Evolutionary conservation across 305 asterid genomes (phyloP).

Genomic region (Andrographis paniculata): DNA sequence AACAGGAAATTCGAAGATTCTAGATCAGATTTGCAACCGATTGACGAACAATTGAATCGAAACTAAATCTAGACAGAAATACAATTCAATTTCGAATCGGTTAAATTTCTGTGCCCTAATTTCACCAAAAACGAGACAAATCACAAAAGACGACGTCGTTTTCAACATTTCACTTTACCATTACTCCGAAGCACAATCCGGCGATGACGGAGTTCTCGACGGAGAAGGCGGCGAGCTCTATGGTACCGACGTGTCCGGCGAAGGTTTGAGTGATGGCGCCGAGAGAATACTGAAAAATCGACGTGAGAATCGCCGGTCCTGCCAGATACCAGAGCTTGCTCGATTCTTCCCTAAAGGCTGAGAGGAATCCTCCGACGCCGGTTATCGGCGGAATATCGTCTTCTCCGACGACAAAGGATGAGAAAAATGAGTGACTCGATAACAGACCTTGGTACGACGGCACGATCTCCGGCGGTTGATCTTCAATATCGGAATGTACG

Average conservation of each 20-base stretch:
- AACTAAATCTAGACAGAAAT: too few species aligned
- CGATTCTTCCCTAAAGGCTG: constrained; percentile 27
- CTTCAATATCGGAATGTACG: too few species aligned
- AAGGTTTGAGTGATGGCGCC: constrained; percentile 43
- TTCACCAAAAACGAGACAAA: too few species aligned
- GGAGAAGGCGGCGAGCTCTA: constrained; percentile 47
- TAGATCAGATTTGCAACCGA: neutral
- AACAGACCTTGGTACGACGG: constrained; percentile 3
- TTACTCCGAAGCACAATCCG: constrained; percentile 34
- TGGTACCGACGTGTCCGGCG: constrained; percentile 44
- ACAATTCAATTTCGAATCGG: too few species aligned
- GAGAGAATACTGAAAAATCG: constrained; percentile 32
- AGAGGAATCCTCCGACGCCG: constrained; percentile 11
- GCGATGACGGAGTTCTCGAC: constrained; percentile 46
- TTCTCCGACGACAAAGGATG: constrained; percentile 22
- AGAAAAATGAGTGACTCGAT: constrained; percentile 10
- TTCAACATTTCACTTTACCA: constrained; percentile 24
- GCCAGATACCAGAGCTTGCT: constrained; percentile 47
- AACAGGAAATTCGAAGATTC: too few species aligned
- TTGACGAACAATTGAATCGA: too few species aligned
- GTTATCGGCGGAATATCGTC: constrained; percentile 20
- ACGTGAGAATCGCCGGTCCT: constrained; percentile 43
- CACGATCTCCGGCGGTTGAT: too few species aligned
- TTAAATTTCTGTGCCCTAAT: too few species aligned
- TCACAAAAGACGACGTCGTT: too few species aligned